Evolutionary conservation across 257 asterid genomes (phyloP), one percentile per base, ranked within the genome.

Genomic region (Solanum commersonii): DNA sequence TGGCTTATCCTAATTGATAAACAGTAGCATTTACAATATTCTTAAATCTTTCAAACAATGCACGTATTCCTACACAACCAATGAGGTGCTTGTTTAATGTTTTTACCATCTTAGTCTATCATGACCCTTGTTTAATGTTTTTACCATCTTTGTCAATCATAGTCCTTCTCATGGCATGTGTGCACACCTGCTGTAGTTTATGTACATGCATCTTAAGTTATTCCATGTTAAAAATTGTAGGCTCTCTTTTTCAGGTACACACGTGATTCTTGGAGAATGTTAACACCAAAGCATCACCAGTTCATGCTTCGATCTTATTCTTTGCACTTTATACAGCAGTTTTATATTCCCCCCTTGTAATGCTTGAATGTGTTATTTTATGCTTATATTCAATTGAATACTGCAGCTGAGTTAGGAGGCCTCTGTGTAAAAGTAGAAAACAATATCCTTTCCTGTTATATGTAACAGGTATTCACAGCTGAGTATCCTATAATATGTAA

Each of bases 401-500:
- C 85, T 46, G 68, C 38, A 18, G 18, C 85, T 27, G 85, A 46
- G 29, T 29, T 81, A 18, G 29, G 25, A 46, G 40, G 27, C 68
- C 85, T 81, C 31, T 18, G 25, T 81, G 68, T 81, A 46, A 46
- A 56, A 46, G 85, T 29, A 46, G 68, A 46, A 27, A 38, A 11
- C 34, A 76, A 37, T 73, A 76, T 76, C 83, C 83, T 76, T 76
- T 37, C 56, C 83, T 37, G 59, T 38, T 37, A 76, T n/a, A 38
- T 81, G 84, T 79, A 44, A 87, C 93, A 97, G 99, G 98, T 95
- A 78, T 97, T 97, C 89, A 90, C 96, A 72, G 98, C 99, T 49
- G 99, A 97, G 89, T 97, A 97, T 92, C 94, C 99, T 67, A 91
- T 97, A 60, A 96, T 97, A 90, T 97, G 99, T 96, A 97, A 97